Base-by-base conservation (phyloP, 371 early-diverging fungal genomes). In the Mortierella polycephala region DNA sequence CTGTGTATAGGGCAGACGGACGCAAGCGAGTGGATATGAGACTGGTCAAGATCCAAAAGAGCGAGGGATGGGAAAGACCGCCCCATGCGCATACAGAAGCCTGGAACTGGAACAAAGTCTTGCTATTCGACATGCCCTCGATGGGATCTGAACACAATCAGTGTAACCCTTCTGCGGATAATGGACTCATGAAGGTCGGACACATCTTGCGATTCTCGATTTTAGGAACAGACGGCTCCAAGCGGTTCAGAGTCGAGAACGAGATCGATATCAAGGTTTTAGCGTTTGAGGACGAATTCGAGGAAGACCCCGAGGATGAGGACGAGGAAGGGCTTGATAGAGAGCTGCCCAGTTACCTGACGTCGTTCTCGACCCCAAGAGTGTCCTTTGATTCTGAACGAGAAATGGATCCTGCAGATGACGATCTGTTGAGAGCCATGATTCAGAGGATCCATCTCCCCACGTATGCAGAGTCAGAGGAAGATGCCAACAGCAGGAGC, bases 1-100 rank as follows among this genome's bases (percentile, higher is more conserved):
- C 68, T 12, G 69, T 73, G 10, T 79, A 79, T 50, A 64, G 63
- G 9, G 65, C 73, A 0, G 80, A 79, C 16, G 73, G 73, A 5
- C 80, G 73, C n/a, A 65, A 66, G 45, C 60, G 73, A 21, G 70
- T 73, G 41, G 80, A 79, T 45, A 66, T 79, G 73, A 60, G 80
- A 16, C 44, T 79, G 42, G 73, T 79, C 30, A 79, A 79, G 70
- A 79, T 79, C 30, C 80, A 79, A 62, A 79, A 79, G 57, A 65
- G 66, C n/a, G 80, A 73, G 45, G 80, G 80, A 9, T 79, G 80
- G 80, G 69, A 52, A 6, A 46, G 69, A 18, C 75, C 69, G 0
- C 44, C 47, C 5, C 37, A 52, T 18, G 21, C 49, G 14, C 62
- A 72, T 1, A 58, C 65, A 0, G 72, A 68, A 44, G 69, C 73